Percentiles rank a stretch among this genome's conserved stretches.
Evolutionary conservation across 1,139 yeast genomes (phyloP).

Genomic region (Taphrina pruni): DNA sequence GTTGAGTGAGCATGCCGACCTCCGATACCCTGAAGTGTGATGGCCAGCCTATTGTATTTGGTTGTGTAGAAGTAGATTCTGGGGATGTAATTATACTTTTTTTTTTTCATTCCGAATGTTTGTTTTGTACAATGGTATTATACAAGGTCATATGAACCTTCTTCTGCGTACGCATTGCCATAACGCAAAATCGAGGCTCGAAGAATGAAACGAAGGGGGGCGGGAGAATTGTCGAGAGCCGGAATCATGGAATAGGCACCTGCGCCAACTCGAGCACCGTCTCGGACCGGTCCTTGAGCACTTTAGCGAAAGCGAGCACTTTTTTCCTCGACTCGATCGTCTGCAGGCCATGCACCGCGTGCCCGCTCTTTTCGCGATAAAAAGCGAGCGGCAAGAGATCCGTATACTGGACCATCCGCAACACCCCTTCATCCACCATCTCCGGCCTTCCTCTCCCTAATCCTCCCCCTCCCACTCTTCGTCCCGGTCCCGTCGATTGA

Average conservation of each 20-base stretch:
- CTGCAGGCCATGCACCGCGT: constrained; percentile 31
- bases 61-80: no score
- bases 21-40: constrained; percentile 67
- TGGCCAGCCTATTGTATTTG: not conserved
- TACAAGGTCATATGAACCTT: no score
- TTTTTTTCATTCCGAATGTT: no score
- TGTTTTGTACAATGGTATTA: not conserved
- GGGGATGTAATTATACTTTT: no score
- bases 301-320: constrained; percentile 35
- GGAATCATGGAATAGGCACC: constrained; percentile 18
- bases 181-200: not conserved
- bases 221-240: not conserved
- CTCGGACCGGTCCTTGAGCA: constrained; percentile 31
- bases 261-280: constrained; percentile 26
- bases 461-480: no score
- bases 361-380: constrained; percentile 30
- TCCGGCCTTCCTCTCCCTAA: not conserved
- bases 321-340: constrained; percentile 29
- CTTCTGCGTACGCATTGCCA: no score
- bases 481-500: no score
- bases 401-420: constrained; percentile 34
- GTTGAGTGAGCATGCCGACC: constrained; percentile 70
- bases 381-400: constrained; percentile 35
- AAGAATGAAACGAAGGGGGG: not conserved
- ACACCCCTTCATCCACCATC: constrained; percentile 30